A percentile compares a stretch with the other conserved stretches of the same genome.
phyloP scores from a whole-genome alignment of 768 basidiomycete species.

The Plicaturopsis crispa region DNA sequence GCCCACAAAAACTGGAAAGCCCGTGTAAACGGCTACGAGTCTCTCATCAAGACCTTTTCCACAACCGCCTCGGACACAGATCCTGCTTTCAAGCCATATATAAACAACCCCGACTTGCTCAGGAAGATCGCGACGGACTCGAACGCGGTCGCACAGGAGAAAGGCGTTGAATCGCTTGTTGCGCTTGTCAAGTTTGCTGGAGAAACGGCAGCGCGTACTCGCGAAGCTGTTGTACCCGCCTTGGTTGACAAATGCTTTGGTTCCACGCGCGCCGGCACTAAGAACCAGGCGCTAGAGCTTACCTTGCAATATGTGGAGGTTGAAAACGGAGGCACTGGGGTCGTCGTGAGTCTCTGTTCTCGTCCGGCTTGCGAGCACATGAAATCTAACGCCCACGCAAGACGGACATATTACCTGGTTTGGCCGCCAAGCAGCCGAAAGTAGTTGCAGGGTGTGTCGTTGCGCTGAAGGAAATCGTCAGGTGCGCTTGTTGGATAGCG shows the following conservation, averaged over 20 bases:
- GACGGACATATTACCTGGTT: conserved; percentile 76
- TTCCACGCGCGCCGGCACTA: conserved; percentile 85
- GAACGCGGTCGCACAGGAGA: conserved; percentile 97
- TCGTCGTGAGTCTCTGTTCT: conserved; percentile 63
- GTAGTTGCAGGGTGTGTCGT: conserved; percentile 72
- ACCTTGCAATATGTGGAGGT: conserved; percentile 88
- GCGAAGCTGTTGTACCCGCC: conserved; percentile 78
- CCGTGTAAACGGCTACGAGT: conserved; percentile 85
- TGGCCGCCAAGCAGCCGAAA: conserved; percentile 93
- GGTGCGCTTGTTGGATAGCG: conserved; percentile 32
- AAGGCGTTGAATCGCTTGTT: conserved; percentile 85
- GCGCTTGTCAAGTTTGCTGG: conserved; percentile 88
- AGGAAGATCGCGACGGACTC: conserved; percentile 87
- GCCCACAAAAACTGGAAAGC: conserved; percentile 99
- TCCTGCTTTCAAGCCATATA: conserved; percentile 87
- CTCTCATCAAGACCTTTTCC: conserved; percentile 80
- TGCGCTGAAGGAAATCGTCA: conserved; percentile 77
- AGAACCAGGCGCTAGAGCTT: conserved; percentile 79
- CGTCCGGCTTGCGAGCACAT: conserved; percentile 22
- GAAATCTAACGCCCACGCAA: conserved; percentile 20
- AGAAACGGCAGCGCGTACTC: conserved; percentile 75
- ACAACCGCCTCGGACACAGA: conserved; percentile 89
- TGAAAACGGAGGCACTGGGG: conserved; percentile 81
- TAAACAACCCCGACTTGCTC: conserved; percentile 67
- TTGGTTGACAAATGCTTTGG: conserved; percentile 96